Evolutionary conservation across 257 asterid species (phyloP), one percentile per base, ranked within the genome.

Genomic region (Verbena officinalis): DNA sequence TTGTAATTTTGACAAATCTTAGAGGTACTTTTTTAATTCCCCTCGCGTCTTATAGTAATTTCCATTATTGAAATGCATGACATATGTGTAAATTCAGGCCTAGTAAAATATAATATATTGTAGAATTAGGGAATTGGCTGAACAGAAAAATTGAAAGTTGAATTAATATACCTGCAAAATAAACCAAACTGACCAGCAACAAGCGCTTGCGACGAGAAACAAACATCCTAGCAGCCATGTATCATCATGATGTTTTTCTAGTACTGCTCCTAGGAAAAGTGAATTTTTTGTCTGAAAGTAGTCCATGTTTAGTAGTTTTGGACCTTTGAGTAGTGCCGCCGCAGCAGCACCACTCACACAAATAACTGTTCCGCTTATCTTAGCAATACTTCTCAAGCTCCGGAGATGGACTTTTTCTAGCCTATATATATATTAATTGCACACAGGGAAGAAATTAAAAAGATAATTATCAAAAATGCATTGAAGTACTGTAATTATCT

Each of bases 261-360:
- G 51, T 57, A 69, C 79, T 13, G 23, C 52, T 70, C 67, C 73
- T 19, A 63, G 72, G 55, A 77, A 66, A 49, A 80, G 11, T 2
- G 78, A 64, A 51, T 64, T 56, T 70, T 9, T 69, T 23, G 75
- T 62, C 14, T 7, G 10, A 22, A 63, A 44, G n/a, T n/a, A n/a
- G 44, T 78, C 87, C 75, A 67, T 56, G 60, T 91, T 83, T 8
- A 86, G 83, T 43, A 91, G 43, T 64, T 83, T 91, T 9, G 91
- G 88, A 15, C 96, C 97, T 86, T 86, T 86, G 4, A 83, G 20
- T 52, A 86, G 50, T 59, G 86, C 84, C 94, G 83, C 86, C 22
- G 71, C 70, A 34, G 68, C 71, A 7, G 98, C 96, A 31, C 95
- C 96, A 16, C 67, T 61, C 2, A 91, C 83, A 59, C 91, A 88